phyloP scores from a whole-genome alignment of 2,329 filamentous ascomycete species.

The Aureobasidium sp. region DNA sequence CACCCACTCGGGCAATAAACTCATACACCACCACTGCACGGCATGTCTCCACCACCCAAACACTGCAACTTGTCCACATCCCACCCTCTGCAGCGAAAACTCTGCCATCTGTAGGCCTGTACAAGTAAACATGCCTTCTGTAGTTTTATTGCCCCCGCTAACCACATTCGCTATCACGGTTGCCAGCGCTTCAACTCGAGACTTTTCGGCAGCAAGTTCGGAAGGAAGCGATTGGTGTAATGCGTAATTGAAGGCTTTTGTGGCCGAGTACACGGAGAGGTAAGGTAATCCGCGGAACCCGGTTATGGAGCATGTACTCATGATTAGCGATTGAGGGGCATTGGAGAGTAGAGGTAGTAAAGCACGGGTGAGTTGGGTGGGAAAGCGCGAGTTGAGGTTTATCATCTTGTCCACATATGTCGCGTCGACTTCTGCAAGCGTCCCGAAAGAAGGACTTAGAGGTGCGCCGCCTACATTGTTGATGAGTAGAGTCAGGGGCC shows the following conservation, averaged over 20 bases:
- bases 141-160: conserved; percentile 22
- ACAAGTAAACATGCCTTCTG: conserved; percentile 20
- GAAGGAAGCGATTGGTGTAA: conserved; percentile 34
- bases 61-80: conserved; percentile 18
- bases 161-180: conserved; percentile 30
- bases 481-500: conserved; percentile 45
- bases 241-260: conserved; percentile 40
- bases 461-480: conserved; percentile 48
- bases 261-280: conserved; percentile 37
- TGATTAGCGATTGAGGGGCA: conserved; percentile 37
- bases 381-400: conserved; percentile 44
- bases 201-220: conserved; percentile 35
- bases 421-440: conserved; percentile 30
- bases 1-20: conserved; percentile 17
- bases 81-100: conserved; percentile 18
- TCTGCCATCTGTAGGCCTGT: conserved; percentile 19
- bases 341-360: conserved; percentile 39
- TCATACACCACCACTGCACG: conserved; percentile 19
- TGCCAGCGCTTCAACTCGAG: conserved; percentile 33
- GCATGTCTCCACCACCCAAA: conserved; percentile 23
- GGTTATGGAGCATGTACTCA: conserved; percentile 44
- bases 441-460: conserved; percentile 26
- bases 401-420: conserved; percentile 36
- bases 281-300: conserved; percentile 40
- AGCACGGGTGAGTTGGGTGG: conserved; percentile 39